These are phyloP conservation scores for Rhododendron kiyosumense DNA, from an alignment of 148 eudicot genomes.

Conservation along the genomic window DNA sequence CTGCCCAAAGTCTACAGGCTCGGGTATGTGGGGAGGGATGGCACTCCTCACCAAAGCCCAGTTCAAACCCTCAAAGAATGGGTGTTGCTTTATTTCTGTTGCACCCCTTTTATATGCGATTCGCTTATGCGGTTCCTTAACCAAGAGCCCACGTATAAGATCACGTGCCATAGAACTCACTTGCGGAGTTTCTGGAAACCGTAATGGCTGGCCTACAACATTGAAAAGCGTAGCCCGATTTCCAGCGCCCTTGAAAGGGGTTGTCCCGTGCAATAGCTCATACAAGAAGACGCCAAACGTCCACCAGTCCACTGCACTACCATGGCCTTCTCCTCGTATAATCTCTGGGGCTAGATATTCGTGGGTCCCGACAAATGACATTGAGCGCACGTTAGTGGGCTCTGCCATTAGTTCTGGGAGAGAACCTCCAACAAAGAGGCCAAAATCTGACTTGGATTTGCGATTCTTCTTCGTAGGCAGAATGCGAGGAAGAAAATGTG, in stretches of 20 bases:
- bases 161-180: conserved; percentile 63
- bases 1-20: conserved; percentile 53
- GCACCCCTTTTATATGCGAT: conserved; percentile 88
- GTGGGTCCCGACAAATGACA: conserved; percentile 92
- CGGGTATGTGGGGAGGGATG: conserved; percentile 62
- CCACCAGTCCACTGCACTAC: conserved; percentile 98
- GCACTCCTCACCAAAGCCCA: conserved; percentile 89
- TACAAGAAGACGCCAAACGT: conserved; percentile 80
- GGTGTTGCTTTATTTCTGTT: conserved; percentile 85
- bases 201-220: conserved; percentile 72
- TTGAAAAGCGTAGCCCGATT: conserved; percentile 83
- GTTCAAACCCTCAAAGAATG: conserved; percentile 83
- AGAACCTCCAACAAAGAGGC: conserved; percentile 59
- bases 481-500: conserved; percentile 67
- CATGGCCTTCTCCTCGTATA: conserved; percentile 90
- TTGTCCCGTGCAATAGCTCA: conserved; percentile 77
- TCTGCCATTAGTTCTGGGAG: conserved; percentile 93
- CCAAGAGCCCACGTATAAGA: conserved; percentile 60
- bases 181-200: conserved; percentile 66
- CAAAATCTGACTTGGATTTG: conserved; percentile 73
- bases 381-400: conserved; percentile 83
- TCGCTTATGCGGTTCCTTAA: conserved; percentile 81
- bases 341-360: conserved; percentile 92
- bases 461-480: conserved; percentile 70
- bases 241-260: conserved; percentile 85